Conservation (phyloP, 495 filamentous ascomycete genomes). For the Xylaria longipes region DNA sequence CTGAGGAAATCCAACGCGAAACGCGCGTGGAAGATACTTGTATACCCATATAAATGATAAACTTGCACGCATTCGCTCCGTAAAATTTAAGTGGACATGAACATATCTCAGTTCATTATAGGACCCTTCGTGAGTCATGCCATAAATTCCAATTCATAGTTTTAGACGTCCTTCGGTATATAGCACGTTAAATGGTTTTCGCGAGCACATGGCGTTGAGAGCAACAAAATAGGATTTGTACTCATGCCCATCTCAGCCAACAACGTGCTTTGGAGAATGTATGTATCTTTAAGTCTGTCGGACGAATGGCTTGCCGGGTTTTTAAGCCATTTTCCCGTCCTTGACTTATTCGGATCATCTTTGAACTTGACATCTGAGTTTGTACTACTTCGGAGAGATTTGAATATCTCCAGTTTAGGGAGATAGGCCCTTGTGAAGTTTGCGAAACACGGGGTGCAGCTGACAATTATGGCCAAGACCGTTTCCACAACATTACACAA, state of each 20-base stretch:
- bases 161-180: neutral
- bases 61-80: neutral
- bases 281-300: neutral
- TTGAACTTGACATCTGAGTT: neutral
- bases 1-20: no score
- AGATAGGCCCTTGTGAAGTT: neutral
- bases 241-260: neutral
- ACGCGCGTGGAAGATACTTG: no score
- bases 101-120: neutral
- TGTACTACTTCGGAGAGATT: neutral
- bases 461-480: neutral
- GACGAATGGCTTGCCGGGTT: neutral
- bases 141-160: neutral
- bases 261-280: neutral
- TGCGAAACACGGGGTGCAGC: neutral
- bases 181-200: neutral
- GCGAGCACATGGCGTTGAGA: neutral
- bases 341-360: neutral
- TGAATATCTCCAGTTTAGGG: neutral
- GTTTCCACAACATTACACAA: neutral
- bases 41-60: neutral
- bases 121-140: neutral
- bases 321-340: neutral
- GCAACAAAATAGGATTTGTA: neutral
- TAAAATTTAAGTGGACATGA: neutral